phyloP scores from a whole-genome alignment of 768 basidiomycete genomes.

The Tylopilus sp. region DNA sequence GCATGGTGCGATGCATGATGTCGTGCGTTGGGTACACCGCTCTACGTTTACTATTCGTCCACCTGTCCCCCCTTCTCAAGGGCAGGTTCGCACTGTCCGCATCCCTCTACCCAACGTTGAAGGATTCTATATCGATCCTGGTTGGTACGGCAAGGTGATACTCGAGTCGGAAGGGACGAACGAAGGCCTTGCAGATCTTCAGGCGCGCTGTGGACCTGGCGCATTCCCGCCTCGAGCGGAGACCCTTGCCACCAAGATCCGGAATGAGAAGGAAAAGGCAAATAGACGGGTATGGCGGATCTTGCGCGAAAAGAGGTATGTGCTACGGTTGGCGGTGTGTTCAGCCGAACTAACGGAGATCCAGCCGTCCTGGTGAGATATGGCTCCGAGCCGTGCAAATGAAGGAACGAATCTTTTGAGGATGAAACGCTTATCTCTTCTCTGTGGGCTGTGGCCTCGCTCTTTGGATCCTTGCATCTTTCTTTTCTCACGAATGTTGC shows the following conservation, averaged over 20 bases:
- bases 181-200: slow-evolving; percentile 76
- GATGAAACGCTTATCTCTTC: not conserved
- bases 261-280: slow-evolving; percentile 39
- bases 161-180: slow-evolving; percentile 88
- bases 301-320: slow-evolving; percentile 74
- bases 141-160: slow-evolving; percentile 82
- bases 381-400: slow-evolving; percentile 50
- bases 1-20: slow-evolving; percentile 74
- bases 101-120: slow-evolving; percentile 55
- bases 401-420: slow-evolving; percentile 58
- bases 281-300: slow-evolving; percentile 64
- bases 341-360: not conserved
- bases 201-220: slow-evolving; percentile 64
- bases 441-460: not conserved
- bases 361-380: slow-evolving; percentile 25
- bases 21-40: slow-evolving; percentile 83
- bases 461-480: slow-evolving; percentile 1
- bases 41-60: slow-evolving; percentile 71
- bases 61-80: slow-evolving; percentile 32
- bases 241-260: slow-evolving; percentile 31
- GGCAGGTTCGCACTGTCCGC: slow-evolving; percentile 23
- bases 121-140: slow-evolving; percentile 61
- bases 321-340: slow-evolving; percentile 3
- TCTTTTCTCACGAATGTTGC: slow-evolving; percentile 7
- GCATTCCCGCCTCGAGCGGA: slow-evolving; percentile 61